These are phyloP conservation scores for Acanthamoeba rhysodes DNA, from an alignment of 208 protist genomes.

Conservation along the genomic window DNA sequence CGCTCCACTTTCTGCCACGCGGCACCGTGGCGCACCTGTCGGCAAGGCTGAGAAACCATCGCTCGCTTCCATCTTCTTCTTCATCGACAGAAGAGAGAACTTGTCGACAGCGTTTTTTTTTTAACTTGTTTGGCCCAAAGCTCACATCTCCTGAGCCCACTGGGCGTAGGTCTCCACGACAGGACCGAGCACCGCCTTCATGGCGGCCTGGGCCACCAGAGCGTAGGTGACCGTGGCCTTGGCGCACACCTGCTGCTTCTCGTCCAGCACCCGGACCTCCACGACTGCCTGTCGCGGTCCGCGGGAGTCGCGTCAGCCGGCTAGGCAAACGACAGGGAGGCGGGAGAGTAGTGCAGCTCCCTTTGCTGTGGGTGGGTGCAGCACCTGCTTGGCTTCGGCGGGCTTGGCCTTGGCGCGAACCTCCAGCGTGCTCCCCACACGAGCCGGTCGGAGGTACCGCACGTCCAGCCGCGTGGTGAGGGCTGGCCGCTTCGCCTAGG, in stretches of 20 bases:
- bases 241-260: conserved; percentile 1
- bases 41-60: too few relatives aligned
- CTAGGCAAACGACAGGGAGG: too few relatives aligned
- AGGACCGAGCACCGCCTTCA: neutral
- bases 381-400: neutral
- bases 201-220: neutral
- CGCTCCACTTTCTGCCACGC: neutral
- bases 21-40: too few relatives aligned
- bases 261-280: neutral
- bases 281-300: neutral
- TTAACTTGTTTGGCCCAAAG: too few relatives aligned
- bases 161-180: neutral
- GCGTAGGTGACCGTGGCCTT: neutral
- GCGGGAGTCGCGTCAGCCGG: too few relatives aligned
- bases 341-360: too few relatives aligned
- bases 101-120: too few relatives aligned
- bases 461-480: neutral
- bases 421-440: neutral
- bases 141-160: neutral
- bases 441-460: neutral
- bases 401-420: neutral
- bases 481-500: neutral
- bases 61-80: too few relatives aligned
- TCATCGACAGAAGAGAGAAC: too few relatives aligned
- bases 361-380: neutral